These are phyloP conservation scores for Fusarium cyanostomum DNA, from an alignment of 2,329 filamentous ascomycete species.

Conservation along the genomic window DNA sequence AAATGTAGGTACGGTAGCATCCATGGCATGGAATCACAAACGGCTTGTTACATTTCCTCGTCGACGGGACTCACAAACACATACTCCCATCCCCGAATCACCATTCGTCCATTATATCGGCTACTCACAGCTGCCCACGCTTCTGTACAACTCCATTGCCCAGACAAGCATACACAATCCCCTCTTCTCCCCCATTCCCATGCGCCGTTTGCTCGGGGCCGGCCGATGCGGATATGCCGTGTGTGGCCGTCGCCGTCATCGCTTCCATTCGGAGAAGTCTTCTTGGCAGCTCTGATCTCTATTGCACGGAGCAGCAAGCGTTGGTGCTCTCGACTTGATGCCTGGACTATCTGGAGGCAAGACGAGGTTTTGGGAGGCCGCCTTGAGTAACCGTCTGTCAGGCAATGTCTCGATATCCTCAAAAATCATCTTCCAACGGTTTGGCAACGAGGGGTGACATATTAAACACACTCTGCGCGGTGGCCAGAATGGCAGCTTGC, in stretches of 20 bases:
- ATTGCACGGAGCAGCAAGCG: neutral
- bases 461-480: too few species aligned
- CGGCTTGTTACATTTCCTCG: conserved; percentile 31
- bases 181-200: conserved; percentile 16
- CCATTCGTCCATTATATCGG: conserved; percentile 24
- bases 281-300: conserved; percentile 11
- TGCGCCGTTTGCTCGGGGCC: conserved; percentile 18
- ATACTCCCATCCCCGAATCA: conserved; percentile 1
- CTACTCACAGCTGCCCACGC: conserved; percentile 30
- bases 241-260: conserved; percentile 1
- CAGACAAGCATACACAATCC: conserved; percentile 13
- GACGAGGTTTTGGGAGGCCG: neutral
- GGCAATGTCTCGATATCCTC: neutral
- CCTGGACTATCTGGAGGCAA: neutral
- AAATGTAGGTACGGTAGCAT: neutral
- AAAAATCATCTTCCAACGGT: neutral
- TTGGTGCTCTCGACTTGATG: neutral
- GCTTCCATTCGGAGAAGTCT: neutral
- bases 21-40: conserved; percentile 19
- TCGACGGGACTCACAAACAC: conserved; percentile 18
- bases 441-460: neutral
- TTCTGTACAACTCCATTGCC: conserved; percentile 30
- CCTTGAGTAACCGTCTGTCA: neutral
- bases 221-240: conserved; percentile 23
- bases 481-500: neutral